Evolutionary conservation across 2,329 filamentous ascomycete genomes (phyloP).

Genomic region (Phyllosticta paracitricarpa): DNA sequence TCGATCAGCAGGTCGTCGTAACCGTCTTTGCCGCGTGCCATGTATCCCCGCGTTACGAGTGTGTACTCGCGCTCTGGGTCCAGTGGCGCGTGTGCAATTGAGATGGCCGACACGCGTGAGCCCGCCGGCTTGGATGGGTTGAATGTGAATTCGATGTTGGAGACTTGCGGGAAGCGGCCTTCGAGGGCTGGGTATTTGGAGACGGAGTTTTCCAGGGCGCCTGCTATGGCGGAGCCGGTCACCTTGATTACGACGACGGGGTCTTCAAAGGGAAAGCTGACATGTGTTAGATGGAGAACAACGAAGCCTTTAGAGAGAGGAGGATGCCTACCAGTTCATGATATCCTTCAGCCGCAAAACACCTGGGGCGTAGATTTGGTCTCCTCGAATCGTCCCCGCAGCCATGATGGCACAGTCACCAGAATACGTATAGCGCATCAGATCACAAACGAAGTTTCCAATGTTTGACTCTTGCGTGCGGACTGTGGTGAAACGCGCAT

Average conservation of each 20-base stretch:
- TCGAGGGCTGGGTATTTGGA: slow-evolving; percentile 74
- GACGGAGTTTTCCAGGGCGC: slow-evolving; percentile 78
- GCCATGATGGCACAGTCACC: slow-evolving; percentile 81
- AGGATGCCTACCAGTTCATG: slow-evolving; percentile 50
- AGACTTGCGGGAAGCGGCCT: slow-evolving; percentile 77
- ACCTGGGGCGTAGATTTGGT: slow-evolving; percentile 79
- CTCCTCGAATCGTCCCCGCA: slow-evolving; percentile 73
- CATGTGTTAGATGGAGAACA: slow-evolving; percentile 1
- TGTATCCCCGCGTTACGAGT: slow-evolving; percentile 75
- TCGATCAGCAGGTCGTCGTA: slow-evolving; percentile 36
- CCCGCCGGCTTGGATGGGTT: slow-evolving; percentile 53
- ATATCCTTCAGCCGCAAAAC: slow-evolving; percentile 69
- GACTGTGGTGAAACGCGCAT: slow-evolving; percentile 78
- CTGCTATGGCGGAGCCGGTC: slow-evolving; percentile 60
- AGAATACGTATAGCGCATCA: slow-evolving; percentile 75
- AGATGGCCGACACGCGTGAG: slow-evolving; percentile 52
- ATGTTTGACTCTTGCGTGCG: slow-evolving; percentile 69
- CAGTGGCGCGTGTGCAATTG: slow-evolving; percentile 51
- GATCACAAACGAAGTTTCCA: slow-evolving; percentile 83
- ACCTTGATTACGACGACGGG: slow-evolving; percentile 70
- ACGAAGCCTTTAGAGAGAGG: neutral
- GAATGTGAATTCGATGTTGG: slow-evolving; percentile 67
- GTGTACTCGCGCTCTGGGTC: slow-evolving; percentile 56
- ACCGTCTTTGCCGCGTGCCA: slow-evolving; percentile 63
- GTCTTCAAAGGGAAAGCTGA: slow-evolving; percentile 76